A percentile compares a stretch with the other conserved stretches of the same genome.
These are phyloP conservation scores for Euphrasia confusa DNA, from an alignment of 257 asterid genomes.

Conservation along the genomic window DNA sequence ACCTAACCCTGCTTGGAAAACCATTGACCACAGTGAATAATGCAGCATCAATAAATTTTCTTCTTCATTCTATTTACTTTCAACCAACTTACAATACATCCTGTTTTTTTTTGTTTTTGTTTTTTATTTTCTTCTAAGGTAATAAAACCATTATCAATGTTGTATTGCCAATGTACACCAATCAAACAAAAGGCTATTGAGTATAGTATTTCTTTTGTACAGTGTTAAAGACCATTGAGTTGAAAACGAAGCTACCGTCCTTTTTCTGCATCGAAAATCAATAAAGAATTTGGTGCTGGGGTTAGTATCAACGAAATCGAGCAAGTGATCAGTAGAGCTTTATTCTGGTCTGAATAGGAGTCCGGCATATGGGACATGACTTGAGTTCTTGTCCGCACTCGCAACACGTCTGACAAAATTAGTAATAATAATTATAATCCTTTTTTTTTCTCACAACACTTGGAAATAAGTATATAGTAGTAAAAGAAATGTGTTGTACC, in stretches of 20 bases:
- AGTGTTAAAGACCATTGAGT: not conserved
- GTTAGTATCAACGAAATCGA: constrained; percentile 10
- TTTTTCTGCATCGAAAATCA: constrained; percentile 13
- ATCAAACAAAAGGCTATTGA: not conserved
- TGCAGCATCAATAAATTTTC: constrained; percentile 2
- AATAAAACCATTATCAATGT: not conserved
- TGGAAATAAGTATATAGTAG: not conserved
- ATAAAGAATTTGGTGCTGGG: constrained; percentile 29
- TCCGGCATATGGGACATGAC: constrained; percentile 75
- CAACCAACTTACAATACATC: not conserved
- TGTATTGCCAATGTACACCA: not conserved
- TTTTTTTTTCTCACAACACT: not conserved
- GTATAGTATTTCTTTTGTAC: constrained; percentile 5
- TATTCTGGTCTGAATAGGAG: constrained; percentile 67
- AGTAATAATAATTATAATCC: not conserved
- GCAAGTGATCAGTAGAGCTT: constrained; percentile 6
- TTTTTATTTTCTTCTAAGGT: not conserved
- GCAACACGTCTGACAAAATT: constrained; percentile 55
- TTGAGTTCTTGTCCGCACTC: constrained; percentile 33
- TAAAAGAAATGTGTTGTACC: constrained; percentile 33
- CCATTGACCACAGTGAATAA: constrained; percentile 2
- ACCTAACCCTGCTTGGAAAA: not conserved
- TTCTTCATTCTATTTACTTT: not conserved
- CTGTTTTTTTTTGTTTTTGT: not conserved
- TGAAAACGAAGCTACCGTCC: not conserved